These are phyloP conservation scores for Macrolepiota fuliginosa DNA, from an alignment of 768 basidiomycete species.

Conservation along the genomic window DNA sequence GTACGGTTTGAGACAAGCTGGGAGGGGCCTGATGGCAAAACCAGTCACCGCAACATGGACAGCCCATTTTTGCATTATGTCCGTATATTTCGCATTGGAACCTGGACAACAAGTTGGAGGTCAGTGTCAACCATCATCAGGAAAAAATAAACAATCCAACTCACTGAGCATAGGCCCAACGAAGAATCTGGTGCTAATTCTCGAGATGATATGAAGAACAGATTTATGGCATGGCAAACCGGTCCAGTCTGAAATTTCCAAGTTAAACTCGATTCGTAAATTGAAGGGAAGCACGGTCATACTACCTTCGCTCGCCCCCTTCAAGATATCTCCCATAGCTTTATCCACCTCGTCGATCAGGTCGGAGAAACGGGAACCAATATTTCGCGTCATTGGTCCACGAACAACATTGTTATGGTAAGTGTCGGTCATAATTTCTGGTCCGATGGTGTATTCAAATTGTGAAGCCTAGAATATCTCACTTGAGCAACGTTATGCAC, in stretches of 20 bases:
- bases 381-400: slow-evolving; percentile 31
- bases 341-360: slow-evolving; percentile 45
- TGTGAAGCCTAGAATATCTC: slow-evolving; percentile 23
- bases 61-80: slow-evolving; percentile 34
- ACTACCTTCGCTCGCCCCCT: slow-evolving; percentile 23
- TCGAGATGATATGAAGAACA: slow-evolving; percentile 16
- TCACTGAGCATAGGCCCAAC: slow-evolving; percentile 27
- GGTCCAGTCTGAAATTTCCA: not conserved
- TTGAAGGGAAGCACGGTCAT: not conserved
- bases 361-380: slow-evolving; percentile 31
- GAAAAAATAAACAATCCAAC: not conserved
- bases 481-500: not conserved
- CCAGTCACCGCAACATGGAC: slow-evolving; percentile 30
- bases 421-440: slow-evolving; percentile 26
- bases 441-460: slow-evolving; percentile 32
- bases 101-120: slow-evolving; percentile 26
- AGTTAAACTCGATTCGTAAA: not conserved
- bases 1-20: slow-evolving; percentile 43
- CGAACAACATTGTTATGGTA: slow-evolving; percentile 38
- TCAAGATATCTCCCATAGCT: slow-evolving; percentile 34
- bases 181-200: slow-evolving; percentile 25
- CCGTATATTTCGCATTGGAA: slow-evolving; percentile 36
- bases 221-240: not conserved
- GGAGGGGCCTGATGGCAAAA: slow-evolving; percentile 34
- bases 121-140: not conserved